Evolutionary conservation across 2,329 filamentous ascomycete genomes (phyloP), one percentile per base, ranked within the genome.

Genomic region (Colletotrichum chlorophyti): DNA sequence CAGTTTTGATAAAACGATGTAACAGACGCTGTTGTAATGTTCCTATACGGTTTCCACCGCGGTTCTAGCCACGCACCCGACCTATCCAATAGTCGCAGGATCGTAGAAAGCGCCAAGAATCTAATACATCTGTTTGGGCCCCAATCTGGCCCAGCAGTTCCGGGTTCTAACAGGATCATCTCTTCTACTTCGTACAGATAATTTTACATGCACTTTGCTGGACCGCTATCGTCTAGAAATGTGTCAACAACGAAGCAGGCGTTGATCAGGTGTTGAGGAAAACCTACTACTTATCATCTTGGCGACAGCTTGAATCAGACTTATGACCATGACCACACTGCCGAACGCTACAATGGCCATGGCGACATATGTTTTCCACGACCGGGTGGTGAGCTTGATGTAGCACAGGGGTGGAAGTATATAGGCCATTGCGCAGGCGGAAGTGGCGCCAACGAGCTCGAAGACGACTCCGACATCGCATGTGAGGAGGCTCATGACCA

Each of bases 401-500:
- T 95, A 99, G 75, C 95, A 99, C 53, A 98, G 78, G 23, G 95
- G 95, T 61, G 95, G 95, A 60, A 99, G 78, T 45, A 99, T 97
- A 71, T 98, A 99, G 0, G 95, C 95, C 72, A 99, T 83, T 6
- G 92, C 93, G 66, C 93, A 95, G 3, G 95, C 95, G 70, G 91
- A 96, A 31, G 95, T 99, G 6, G 95, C 93, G 61, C 95, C 95
- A 57, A 99, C 95, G 15, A 99, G 81, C 77, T 99, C 95, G 69
- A 99, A 97, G 1, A 99, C 94, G 40, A 91, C 86, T 49, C 95
- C 95, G 4, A 99, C 81, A 71, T 99, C 95, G 75, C 95, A 98
- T 1, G 93, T 98, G 60, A 96, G 71, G 53, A 99, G 80, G 61
- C 90, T 90, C 52, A 98, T 72, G 6, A 78, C 77, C 84, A 95